These are phyloP conservation scores for Suillus brevipes DNA, from an alignment of 768 basidiomycete species.

Conservation along the genomic window DNA sequence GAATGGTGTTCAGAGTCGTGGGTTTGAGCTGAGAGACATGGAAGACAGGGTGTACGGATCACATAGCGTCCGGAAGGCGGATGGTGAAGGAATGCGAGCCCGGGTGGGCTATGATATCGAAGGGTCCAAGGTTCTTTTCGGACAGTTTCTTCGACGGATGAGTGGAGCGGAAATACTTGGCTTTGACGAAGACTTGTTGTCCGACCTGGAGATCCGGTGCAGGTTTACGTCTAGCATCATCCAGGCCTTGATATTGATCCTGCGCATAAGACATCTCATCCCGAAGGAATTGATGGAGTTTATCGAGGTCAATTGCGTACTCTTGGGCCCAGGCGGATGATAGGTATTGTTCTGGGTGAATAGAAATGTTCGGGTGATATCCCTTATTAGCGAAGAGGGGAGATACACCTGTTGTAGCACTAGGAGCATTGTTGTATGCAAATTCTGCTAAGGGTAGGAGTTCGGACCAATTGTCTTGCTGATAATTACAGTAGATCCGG, in stretches of 20 bases:
- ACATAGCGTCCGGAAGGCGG: too few relatives aligned
- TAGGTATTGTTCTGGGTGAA: conserved; percentile 17
- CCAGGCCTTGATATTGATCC: too few relatives aligned
- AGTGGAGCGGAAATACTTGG: too few relatives aligned
- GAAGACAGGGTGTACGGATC: not conserved
- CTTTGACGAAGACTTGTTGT: too few relatives aligned
- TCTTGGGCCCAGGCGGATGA: conserved; percentile 17
- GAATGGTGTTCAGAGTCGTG: conserved; percentile 2
- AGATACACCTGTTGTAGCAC: conserved; percentile 29
- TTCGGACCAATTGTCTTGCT: conserved; percentile 37
- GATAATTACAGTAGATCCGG: too few relatives aligned
- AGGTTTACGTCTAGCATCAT: too few relatives aligned
- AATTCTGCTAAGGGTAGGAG: conserved; percentile 35
- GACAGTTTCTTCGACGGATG: too few relatives aligned
- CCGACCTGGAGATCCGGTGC: too few relatives aligned
- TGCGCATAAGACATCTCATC: too few relatives aligned
- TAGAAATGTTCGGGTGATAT: conserved; percentile 22
- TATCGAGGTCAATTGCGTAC: conserved; percentile 23
- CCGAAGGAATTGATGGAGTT: conserved; percentile 19
- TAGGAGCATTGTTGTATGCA: conserved; percentile 30
- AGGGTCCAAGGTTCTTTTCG: too few relatives aligned
- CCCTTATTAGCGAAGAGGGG: conserved; percentile 36
- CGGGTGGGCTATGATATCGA: too few relatives aligned
- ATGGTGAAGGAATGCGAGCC: too few relatives aligned
- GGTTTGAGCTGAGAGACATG: conserved; percentile 9